Conservation (phyloP, 257 asterid species). For the Buddleja alternifolia region DNA sequence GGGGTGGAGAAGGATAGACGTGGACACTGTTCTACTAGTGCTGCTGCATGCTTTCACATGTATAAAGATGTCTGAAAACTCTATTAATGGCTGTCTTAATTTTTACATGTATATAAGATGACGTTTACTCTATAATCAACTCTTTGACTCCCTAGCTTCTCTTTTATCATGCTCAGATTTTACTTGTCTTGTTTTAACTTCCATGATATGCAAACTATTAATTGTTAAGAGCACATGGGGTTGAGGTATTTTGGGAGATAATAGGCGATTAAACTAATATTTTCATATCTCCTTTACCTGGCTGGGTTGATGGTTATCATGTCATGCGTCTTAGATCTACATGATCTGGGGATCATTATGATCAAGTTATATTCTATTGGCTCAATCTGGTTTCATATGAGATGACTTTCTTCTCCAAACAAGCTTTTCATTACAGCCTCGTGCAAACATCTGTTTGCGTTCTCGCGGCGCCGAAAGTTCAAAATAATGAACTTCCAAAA, state of each 20-base stretch:
- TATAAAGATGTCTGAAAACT: neutral
- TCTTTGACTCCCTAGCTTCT: neutral
- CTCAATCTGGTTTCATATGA: slow-evolving; percentile 19
- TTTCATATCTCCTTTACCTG: neutral
- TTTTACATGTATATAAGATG: neutral
- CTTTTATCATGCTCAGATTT: neutral
- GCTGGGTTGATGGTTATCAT: neutral
- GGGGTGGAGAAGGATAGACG: neutral
- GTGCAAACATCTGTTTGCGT: neutral
- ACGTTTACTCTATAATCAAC: neutral
- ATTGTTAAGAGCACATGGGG: neutral
- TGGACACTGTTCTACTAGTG: neutral
- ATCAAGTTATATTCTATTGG: slow-evolving; percentile 13
- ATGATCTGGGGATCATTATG: neutral
- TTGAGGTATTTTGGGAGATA: slow-evolving; percentile 5
- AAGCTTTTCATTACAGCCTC: neutral
- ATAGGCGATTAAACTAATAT: slow-evolving; percentile 1
- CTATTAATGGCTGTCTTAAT: neutral
- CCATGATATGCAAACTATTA: neutral
- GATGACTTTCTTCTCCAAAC: neutral
- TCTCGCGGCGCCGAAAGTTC: neutral
- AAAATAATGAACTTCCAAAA: slow-evolving; percentile 26
- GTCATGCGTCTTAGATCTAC: neutral
- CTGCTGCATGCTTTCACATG: neutral
- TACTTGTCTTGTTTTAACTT: neutral